Evolutionary conservation across 2,329 filamentous ascomycete genomes (phyloP).

Genomic region (Colletotrichum acutatum): DNA sequence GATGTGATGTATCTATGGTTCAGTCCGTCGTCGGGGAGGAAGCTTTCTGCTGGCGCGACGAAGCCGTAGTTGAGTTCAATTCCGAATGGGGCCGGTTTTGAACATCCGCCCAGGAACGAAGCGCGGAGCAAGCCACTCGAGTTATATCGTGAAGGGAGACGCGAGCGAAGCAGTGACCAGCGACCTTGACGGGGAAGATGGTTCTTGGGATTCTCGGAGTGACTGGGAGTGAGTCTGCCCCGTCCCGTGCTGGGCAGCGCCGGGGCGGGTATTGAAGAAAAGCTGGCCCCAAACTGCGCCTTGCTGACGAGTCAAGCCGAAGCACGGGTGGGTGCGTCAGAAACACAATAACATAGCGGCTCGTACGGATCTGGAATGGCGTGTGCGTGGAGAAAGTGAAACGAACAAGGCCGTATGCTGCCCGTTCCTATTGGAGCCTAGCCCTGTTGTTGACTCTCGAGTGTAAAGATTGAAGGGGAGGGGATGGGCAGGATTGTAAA

Average conservation of each 20-base stretch:
- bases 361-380: conserved; percentile 13
- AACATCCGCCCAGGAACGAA: background rate
- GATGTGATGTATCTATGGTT: background rate
- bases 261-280: conserved; percentile 12
- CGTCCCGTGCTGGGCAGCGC: conserved; percentile 9
- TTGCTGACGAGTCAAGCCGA: conserved; percentile 27
- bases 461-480: background rate
- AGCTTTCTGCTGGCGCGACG: background rate
- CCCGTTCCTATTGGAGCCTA: conserved; percentile 9
- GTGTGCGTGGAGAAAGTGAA: conserved; percentile 20
- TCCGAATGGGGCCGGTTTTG: background rate
- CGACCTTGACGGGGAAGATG: background rate
- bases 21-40: background rate
- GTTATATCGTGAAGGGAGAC: conserved; percentile 9
- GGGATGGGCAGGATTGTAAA: background rate
- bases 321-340: conserved; percentile 26
- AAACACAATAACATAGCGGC: conserved; percentile 5
- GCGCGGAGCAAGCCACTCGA: conserved; percentile 4
- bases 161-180: background rate
- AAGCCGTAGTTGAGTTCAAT: background rate
- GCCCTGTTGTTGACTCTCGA: background rate
- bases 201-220: conserved; percentile 2
- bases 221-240: conserved; percentile 12
- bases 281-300: conserved; percentile 19
- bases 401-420: background rate